Conservation (phyloP, 257 asterid genomes). For the Cynanchum wilfordii region DNA sequence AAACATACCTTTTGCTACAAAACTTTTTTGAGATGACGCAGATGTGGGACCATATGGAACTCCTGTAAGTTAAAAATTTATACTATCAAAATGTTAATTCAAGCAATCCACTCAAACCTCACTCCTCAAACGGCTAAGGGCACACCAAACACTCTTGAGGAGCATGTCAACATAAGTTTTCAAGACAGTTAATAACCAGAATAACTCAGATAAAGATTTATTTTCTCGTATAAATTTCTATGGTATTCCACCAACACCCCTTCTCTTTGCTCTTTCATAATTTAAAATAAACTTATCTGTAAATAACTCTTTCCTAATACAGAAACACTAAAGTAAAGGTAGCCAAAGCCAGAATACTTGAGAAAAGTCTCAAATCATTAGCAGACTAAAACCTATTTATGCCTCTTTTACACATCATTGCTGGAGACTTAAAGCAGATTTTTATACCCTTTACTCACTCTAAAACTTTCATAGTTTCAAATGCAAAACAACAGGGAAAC, state of each 20-base stretch:
- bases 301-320: neutral
- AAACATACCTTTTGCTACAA: conserved; percentile 83
- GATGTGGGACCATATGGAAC: conserved; percentile 76
- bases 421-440: neutral
- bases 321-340: neutral
- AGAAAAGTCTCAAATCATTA: conserved; percentile 10
- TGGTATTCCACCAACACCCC: neutral
- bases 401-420: neutral
- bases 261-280: neutral
- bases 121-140: conserved; percentile 20
- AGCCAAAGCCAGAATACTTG: conserved; percentile 6
- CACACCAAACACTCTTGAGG: neutral
- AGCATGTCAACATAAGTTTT: neutral
- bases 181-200: neutral
- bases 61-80: conserved; percentile 68
- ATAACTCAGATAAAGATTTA: neutral
- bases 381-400: neutral
- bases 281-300: neutral
- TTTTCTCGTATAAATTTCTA: neutral
- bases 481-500: neutral
- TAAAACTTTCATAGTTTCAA: neutral
- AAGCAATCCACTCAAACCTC: conserved; percentile 16
- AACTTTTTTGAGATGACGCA: conserved; percentile 78
- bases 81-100: conserved; percentile 35
- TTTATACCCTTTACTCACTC: neutral